Conservation (phyloP, 441 rosid species). For the Theobroma grandiflorum region DNA sequence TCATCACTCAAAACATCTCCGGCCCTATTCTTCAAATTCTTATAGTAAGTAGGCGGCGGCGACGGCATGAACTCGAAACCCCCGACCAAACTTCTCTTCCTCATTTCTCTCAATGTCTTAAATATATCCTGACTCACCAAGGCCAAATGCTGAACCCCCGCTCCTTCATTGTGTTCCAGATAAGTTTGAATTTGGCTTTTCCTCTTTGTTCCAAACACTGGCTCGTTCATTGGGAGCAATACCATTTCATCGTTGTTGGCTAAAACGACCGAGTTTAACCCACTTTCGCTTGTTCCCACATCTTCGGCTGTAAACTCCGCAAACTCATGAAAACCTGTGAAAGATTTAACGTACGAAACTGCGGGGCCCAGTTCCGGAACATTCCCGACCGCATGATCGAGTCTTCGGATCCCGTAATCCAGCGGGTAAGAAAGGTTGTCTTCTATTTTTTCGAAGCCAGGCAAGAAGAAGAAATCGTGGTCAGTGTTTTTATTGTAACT, state of each 20-base stretch:
- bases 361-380: slow-evolving; percentile 76
- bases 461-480: slow-evolving; percentile 52
- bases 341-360: slow-evolving; percentile 61
- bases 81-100: slow-evolving; percentile 72
- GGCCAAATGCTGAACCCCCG: slow-evolving; percentile 89
- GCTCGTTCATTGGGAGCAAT: slow-evolving; percentile 85
- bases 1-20: slow-evolving; percentile 83
- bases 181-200: slow-evolving; percentile 96
- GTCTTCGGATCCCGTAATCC: slow-evolving; percentile 77
- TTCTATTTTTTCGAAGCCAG: slow-evolving; percentile 64
- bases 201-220: slow-evolving; percentile 87
- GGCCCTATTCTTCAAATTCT: slow-evolving; percentile 71
- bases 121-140: slow-evolving; percentile 77
- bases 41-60: slow-evolving; percentile 87
- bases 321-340: slow-evolving; percentile 91
- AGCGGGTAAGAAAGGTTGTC: slow-evolving; percentile 62
- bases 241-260: slow-evolving; percentile 86
- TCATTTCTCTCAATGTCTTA: slow-evolving; percentile 84
- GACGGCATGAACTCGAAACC: slow-evolving; percentile 97
- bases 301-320: slow-evolving; percentile 92
- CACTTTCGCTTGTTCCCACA: slow-evolving; percentile 88
- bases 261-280: slow-evolving; percentile 75
- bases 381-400: slow-evolving; percentile 95
- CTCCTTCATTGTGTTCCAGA: slow-evolving; percentile 94
- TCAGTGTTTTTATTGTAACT: slow-evolving; percentile 40